Evolutionary conservation across 2,329 filamentous ascomycete species (phyloP).

Genomic region (Chalaropsis thielavioides): DNA sequence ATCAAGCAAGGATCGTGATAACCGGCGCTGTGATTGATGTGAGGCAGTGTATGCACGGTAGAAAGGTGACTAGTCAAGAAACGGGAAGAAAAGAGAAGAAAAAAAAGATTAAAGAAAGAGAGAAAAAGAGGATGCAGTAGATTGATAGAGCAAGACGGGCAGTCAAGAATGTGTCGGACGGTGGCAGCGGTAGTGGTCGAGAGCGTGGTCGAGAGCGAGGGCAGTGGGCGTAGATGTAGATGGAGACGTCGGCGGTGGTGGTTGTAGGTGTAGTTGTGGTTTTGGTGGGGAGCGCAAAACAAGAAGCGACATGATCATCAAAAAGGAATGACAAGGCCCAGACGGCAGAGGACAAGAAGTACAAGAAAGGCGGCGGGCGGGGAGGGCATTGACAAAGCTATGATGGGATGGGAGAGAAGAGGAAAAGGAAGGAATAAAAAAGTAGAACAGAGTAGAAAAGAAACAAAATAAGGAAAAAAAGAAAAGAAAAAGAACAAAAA

Average conservation of each 20-base stretch:
- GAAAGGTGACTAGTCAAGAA: neutral
- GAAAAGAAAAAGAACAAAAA: neutral
- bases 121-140: neutral
- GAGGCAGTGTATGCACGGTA: neutral
- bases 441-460: neutral
- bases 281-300: conserved; percentile 3
- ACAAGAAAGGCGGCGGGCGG: neutral
- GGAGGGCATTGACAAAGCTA: neutral
- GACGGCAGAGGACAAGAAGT: neutral
- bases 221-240: neutral
- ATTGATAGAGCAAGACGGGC: neutral
- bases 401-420: neutral
- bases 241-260: neutral
- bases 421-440: neutral
- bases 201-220: neutral
- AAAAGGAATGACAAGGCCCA: conserved; percentile 2
- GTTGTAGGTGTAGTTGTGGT: neutral
- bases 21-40: neutral
- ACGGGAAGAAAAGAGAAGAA: neutral
- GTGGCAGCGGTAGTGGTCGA: neutral
- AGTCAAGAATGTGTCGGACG: neutral
- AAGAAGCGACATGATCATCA: conserved; percentile 13
- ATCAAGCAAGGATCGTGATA: neutral
- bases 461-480: neutral
- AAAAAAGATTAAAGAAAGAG: neutral